A percentile compares a stretch with the other conserved stretches of the same genome.
phyloP scores from a whole-genome alignment of 768 basidiomycete genomes.

The Podaxis sp. region DNA sequence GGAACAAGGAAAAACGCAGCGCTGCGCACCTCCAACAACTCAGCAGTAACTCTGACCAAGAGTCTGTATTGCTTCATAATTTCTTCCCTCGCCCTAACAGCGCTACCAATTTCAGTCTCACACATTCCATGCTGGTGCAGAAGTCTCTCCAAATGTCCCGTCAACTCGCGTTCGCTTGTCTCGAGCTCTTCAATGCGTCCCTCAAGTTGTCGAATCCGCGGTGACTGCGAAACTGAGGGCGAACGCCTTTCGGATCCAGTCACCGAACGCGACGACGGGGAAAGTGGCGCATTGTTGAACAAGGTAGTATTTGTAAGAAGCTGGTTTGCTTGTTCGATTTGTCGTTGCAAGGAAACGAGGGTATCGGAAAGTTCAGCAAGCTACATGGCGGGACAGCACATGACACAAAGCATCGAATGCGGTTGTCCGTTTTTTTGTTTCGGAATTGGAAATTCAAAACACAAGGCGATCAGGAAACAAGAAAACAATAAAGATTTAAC shows the following conservation, averaged over 20 bases:
- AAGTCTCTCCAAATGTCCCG: conserved; percentile 23
- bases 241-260: not conserved
- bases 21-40: conserved; percentile 23
- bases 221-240: not conserved
- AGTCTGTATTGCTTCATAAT: conserved; percentile 32
- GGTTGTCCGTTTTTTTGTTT: not conserved
- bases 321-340: conserved; percentile 3
- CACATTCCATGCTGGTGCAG: conserved; percentile 23
- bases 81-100: conserved; percentile 31
- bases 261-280: not conserved
- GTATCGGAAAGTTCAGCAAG: not conserved
- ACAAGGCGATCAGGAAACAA: not conserved
- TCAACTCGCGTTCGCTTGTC: not conserved
- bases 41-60: conserved; percentile 37
- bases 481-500: not conserved
- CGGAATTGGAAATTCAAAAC: not conserved
- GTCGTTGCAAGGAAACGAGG: not conserved
- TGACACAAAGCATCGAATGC: not conserved
- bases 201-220: not conserved
- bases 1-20: not conserved
- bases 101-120: conserved; percentile 29
- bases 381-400: not conserved
- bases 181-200: conserved; percentile 8
- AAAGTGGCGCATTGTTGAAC: not conserved
- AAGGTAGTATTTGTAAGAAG: not conserved